A percentile compares a stretch with the other conserved stretches of the same genome.
These are phyloP conservation scores for Cryphonectria parasitica DNA, from an alignment of 2,329 filamentous ascomycete species.

Conservation along the genomic window DNA sequence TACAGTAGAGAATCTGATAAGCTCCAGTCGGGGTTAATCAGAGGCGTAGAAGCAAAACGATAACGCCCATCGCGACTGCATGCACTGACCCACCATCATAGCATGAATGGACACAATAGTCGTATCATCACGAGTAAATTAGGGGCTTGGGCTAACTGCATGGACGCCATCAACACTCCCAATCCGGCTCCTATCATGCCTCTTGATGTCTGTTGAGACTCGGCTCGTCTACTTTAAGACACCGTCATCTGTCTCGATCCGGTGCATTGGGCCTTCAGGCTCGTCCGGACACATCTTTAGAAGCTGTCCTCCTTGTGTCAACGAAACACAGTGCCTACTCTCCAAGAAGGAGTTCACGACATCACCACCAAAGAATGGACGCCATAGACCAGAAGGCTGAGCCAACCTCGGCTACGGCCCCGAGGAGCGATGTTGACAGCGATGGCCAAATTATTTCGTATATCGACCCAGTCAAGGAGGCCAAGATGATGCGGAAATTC, in stretches of 20 bases:
- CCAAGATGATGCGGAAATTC: conserved; percentile 26
- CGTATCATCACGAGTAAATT: neutral
- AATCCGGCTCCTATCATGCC: neutral
- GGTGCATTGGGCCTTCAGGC: neutral
- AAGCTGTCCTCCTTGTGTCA: neutral
- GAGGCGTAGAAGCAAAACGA: neutral
- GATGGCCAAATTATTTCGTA: neutral
- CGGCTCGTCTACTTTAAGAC: neutral
- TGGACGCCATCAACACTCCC: neutral
- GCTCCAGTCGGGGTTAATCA: neutral
- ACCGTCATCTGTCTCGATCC: neutral
- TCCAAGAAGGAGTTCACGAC: neutral
- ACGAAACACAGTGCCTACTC: neutral
- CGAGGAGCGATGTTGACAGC: neutral
- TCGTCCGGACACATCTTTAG: no score
- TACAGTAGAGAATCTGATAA: neutral
- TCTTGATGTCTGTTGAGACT: neutral
- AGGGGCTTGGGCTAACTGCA: neutral
- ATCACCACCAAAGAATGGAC: neutral
- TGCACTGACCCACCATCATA: neutral
- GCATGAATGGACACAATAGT: neutral
- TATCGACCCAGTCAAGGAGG: conserved; percentile 26
- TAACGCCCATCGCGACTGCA: neutral
- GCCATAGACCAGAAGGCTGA: neutral
- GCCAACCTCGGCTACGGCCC: neutral